Conservation (phyloP, 2,329 filamentous ascomycete species). For the Cercospora janseana region DNA sequence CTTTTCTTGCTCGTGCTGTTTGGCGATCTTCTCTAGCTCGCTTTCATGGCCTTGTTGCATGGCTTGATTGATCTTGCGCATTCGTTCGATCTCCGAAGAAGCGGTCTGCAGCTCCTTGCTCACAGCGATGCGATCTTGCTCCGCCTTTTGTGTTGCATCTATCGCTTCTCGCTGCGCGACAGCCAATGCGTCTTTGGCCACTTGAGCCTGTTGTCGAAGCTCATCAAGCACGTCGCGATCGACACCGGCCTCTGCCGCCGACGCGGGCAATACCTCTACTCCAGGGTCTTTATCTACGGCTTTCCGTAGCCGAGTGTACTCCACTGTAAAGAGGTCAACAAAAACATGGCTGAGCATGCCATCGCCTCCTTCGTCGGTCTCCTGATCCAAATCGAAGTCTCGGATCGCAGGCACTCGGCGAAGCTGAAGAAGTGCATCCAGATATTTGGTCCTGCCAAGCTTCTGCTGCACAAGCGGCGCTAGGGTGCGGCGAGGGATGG, state of each 20-base stretch:
- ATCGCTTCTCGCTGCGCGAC: constrained; percentile 57
- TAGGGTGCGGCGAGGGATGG: constrained; percentile 76
- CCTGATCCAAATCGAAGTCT: constrained; percentile 72
- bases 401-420: constrained; percentile 75
- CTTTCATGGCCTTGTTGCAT: constrained; percentile 69
- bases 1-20: constrained; percentile 44
- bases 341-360: constrained; percentile 68
- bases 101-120: constrained; percentile 51
- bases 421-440: constrained; percentile 74
- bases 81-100: constrained; percentile 48
- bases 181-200: constrained; percentile 63
- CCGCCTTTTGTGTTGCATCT: constrained; percentile 56
- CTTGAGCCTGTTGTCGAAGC: constrained; percentile 71
- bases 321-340: constrained; percentile 93
- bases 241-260: constrained; percentile 83
- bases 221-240: constrained; percentile 92
- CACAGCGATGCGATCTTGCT: constrained; percentile 39
- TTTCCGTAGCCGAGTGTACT: constrained; percentile 79
- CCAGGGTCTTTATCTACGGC: constrained; percentile 89
- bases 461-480: constrained; percentile 74
- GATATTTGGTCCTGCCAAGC: constrained; percentile 82
- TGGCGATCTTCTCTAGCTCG: constrained; percentile 46
- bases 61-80: constrained; percentile 67
- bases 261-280: constrained; percentile 76
- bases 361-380: constrained; percentile 28